These are phyloP conservation scores for Ascochyta koolunga DNA, from an alignment of 2,329 filamentous ascomycete genomes.

Conservation along the genomic window DNA sequence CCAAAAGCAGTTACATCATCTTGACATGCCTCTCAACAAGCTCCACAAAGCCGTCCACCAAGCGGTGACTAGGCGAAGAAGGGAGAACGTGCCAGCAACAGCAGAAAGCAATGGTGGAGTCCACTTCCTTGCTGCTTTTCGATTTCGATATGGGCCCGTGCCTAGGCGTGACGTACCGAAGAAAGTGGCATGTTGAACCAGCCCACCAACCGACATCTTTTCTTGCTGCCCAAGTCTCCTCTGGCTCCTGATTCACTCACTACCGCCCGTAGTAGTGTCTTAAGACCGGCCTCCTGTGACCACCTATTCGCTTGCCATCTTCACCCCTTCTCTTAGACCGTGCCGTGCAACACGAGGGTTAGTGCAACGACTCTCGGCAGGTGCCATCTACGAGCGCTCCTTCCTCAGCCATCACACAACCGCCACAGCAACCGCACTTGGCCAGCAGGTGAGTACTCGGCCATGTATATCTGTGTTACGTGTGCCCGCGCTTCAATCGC, in stretches of 20 bases:
- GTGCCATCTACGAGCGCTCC: conserved; percentile 7
- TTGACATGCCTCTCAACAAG: conserved; percentile 21
- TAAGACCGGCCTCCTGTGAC: not conserved
- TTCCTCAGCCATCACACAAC: conserved; percentile 15
- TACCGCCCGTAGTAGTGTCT: conserved; percentile 1
- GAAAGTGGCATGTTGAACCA: conserved; percentile 24
- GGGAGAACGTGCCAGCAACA: conserved; percentile 24
- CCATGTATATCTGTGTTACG: not conserved
- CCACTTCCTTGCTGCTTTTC: conserved; percentile 15
- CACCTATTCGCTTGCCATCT: not conserved
- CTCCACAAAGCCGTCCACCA: conserved; percentile 8
- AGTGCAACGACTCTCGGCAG: conserved; percentile 6
- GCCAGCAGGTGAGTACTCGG: conserved; percentile 16
- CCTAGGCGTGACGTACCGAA: conserved; percentile 15
- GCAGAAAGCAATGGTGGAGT: conserved; percentile 22
- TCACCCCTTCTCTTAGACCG: not conserved
- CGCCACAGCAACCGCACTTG: conserved; percentile 1
- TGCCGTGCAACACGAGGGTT: not conserved
- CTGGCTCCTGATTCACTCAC: conserved; percentile 2
- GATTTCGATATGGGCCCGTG: conserved; percentile 14
- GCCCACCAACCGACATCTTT: conserved; percentile 21
- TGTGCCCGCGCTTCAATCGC: not conserved
- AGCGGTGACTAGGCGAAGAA: conserved; percentile 14
- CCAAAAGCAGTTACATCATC: conserved; percentile 27
- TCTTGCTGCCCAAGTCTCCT: conserved; percentile 10